Evolutionary conservation across 1,284 basidiomycete species (phyloP).

Genomic region (Sporisorium iseilematis-ciliati): DNA sequence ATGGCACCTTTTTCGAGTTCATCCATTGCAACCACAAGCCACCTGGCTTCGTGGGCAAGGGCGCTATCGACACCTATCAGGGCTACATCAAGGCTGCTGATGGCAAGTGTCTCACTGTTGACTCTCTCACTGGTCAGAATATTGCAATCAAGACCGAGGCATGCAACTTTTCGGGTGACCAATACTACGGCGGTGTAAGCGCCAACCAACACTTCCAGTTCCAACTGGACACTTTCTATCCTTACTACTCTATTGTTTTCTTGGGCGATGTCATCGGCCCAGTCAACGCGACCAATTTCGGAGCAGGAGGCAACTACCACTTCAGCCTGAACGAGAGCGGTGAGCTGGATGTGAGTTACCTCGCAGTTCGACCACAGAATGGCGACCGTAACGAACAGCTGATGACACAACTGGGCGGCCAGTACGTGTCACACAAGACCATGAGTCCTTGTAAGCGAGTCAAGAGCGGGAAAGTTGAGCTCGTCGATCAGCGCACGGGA

Average conservation of each 20-base stretch:
- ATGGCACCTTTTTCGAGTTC: constrained; percentile 17
- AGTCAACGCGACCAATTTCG: not conserved
- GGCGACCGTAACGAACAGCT: constrained; percentile 5
- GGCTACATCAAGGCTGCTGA: constrained; percentile 13
- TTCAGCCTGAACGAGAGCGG: constrained; percentile 2
- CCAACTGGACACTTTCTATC: constrained; percentile 8
- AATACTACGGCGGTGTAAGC: constrained; percentile 8
- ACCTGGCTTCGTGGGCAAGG: constrained; percentile 2
- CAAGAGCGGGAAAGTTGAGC: constrained; percentile 9
- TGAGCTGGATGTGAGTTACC: constrained; percentile 7
- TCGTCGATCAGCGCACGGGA: constrained; percentile 8
- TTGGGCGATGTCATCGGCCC: constrained; percentile 12
- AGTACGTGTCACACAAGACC: constrained; percentile 3
- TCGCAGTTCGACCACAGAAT: constrained; percentile 1
- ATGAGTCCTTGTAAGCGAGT: constrained; percentile 10
- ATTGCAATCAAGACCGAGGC: constrained; percentile 2
- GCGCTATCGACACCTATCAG: constrained; percentile 11
- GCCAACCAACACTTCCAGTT: constrained; percentile 18
- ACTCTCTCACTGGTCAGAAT: not conserved
- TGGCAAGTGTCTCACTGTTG: constrained; percentile 17
- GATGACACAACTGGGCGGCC: constrained; percentile 4
- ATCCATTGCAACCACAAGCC: constrained; percentile 11
- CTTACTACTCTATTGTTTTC: constrained; percentile 13
- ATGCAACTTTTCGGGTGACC: constrained; percentile 6
- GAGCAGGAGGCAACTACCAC: constrained; percentile 10